A percentile compares a stretch with the other conserved stretches of the same genome.
These are phyloP conservation scores for Mollisia scopiformis DNA, from an alignment of 2,329 filamentous ascomycete species.

Conservation along the genomic window DNA sequence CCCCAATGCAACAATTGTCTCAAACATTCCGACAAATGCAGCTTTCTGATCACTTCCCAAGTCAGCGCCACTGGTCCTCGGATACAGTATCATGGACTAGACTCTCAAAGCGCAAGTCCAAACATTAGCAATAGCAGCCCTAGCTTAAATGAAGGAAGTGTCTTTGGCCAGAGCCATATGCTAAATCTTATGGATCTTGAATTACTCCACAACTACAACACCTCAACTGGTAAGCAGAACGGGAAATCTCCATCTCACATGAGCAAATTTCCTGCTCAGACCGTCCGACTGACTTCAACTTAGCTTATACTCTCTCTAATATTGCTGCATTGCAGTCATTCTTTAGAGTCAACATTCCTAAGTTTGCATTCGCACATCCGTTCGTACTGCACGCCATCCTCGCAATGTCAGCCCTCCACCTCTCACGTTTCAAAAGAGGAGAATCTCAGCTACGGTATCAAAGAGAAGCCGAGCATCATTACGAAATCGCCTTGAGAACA, in stretches of 20 bases:
- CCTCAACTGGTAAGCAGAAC: no score
- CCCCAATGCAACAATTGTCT: constrained; percentile 24
- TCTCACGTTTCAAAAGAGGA: constrained; percentile 13
- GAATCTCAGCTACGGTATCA: not conserved
- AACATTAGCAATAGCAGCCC: not conserved
- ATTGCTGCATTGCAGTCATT: constrained; percentile 6
- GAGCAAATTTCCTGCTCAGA: no score
- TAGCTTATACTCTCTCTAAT: constrained; percentile 14
- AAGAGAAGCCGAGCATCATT: not conserved
- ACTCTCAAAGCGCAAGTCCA: not conserved
- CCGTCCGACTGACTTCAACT: no score
- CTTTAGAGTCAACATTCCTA: constrained; percentile 21
- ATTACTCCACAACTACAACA: constrained; percentile 25
- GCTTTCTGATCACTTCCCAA: not conserved
- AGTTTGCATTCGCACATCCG: constrained; percentile 18
- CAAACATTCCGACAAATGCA: constrained; percentile 20
- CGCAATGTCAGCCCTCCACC: constrained; percentile 24
- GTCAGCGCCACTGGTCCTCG: not conserved
- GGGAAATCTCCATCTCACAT: no score
- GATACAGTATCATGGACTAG: not conserved
- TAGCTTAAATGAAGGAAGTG: not conserved
- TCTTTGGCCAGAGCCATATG: not conserved
- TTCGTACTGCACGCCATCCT: constrained; percentile 26
- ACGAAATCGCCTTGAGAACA: constrained; percentile 15
- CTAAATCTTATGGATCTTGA: constrained; percentile 20